phyloP scores from a whole-genome alignment of 2,329 filamentous ascomycete species.

The Reticulascus tulasneorum region DNA sequence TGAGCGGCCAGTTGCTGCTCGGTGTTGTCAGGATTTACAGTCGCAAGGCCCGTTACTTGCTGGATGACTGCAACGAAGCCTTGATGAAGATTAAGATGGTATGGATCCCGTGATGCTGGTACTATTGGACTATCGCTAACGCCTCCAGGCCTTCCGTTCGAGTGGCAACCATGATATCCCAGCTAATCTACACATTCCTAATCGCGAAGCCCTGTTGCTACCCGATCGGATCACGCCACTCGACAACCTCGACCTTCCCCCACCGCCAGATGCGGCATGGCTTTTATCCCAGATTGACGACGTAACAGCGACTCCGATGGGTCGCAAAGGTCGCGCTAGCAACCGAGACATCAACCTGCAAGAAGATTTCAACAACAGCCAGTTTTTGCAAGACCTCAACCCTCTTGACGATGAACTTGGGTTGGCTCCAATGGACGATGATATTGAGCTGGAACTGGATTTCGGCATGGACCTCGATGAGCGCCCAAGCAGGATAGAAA shows the following conservation, averaged over 20 bases:
- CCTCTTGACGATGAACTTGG: conserved; percentile 54
- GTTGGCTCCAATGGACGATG: conserved; percentile 57
- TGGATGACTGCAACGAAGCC: conserved; percentile 97
- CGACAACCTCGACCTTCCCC: conserved; percentile 71
- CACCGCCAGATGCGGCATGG: conserved; percentile 84
- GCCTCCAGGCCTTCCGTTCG: conserved; percentile 78
- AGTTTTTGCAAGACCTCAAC: conserved; percentile 70
- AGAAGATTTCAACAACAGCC: conserved; percentile 69
- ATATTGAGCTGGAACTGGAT: conserved; percentile 70
- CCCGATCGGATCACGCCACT: conserved; percentile 92
- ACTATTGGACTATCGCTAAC: conserved; percentile 25
- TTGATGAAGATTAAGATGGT: conserved; percentile 99
- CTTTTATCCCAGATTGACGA: conserved; percentile 73
- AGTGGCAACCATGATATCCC: conserved; percentile 87
- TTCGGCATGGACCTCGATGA: conserved; percentile 72
- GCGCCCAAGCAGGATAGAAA: conserved; percentile 45
- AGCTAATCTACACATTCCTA: conserved; percentile 74
- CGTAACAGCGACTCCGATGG: conserved; percentile 48
- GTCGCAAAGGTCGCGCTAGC: conserved; percentile 54
- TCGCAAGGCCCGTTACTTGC: conserved; percentile 89
- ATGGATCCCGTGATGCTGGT: conserved; percentile 21
- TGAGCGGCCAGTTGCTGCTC: conserved; percentile 89
- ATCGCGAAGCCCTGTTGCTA: conserved; percentile 81
- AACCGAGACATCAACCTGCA: conserved; percentile 65
- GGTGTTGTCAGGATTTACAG: conserved; percentile 98